A percentile compares a stretch with the other conserved stretches of the same genome.
Conservation (phyloP, 441 rosid genomes). For the Cnidoscolus chayamansa region DNA sequence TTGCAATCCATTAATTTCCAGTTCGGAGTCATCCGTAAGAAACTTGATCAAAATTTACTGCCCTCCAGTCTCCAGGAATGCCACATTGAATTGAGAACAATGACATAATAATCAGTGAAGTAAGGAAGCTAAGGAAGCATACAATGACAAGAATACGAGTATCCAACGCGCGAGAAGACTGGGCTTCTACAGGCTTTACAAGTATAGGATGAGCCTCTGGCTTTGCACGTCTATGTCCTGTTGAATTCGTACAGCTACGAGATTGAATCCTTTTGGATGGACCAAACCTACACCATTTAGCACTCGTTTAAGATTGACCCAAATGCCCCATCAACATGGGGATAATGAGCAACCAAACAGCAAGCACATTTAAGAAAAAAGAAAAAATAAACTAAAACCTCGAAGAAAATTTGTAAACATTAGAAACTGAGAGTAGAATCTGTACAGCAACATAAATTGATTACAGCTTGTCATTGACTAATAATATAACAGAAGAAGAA, state of each 20-base stretch:
- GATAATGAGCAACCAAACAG: no score
- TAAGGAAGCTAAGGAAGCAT: constrained; percentile 27
- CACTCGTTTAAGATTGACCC: constrained; percentile 5
- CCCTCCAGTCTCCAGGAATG: background rate
- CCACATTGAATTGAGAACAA: constrained; percentile 10
- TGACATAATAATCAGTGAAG: constrained; percentile 17
- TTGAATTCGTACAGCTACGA: constrained; percentile 43
- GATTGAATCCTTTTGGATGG: constrained; percentile 42
- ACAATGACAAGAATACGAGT: constrained; percentile 39
- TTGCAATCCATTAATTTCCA: background rate
- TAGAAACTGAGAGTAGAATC: background rate
- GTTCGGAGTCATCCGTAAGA: background rate
- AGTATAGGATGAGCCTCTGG: constrained; percentile 24
- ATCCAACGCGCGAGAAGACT: constrained; percentile 39
- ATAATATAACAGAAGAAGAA: background rate
- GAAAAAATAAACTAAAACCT: no score
- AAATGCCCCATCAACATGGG: background rate
- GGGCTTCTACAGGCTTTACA: constrained; percentile 29
- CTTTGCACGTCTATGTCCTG: constrained; percentile 31
- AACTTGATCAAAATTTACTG: background rate
- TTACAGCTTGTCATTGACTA: background rate
- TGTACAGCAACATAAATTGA: background rate
- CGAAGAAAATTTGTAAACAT: no score
- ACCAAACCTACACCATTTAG: constrained; percentile 46
- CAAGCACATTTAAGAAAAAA: background rate